phyloP scores from a whole-genome alignment of 1,284 basidiomycete genomes.

The Neonothopanus nambi region DNA sequence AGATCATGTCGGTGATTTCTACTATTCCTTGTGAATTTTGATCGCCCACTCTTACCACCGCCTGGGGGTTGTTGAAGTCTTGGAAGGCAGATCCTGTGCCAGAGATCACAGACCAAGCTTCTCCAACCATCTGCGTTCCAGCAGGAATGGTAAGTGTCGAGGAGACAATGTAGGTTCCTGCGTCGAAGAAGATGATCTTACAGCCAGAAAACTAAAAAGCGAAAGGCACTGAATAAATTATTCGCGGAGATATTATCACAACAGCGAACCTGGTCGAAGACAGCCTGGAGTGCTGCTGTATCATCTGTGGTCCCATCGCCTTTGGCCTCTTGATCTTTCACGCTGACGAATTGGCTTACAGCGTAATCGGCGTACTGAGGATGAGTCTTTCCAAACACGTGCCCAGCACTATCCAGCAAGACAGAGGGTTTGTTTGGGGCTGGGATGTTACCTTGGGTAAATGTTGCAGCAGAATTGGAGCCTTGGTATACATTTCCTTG shows the following conservation, averaged over 20 bases:
- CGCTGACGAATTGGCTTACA: slow-evolving; percentile 57
- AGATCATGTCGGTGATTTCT: slow-evolving; percentile 50
- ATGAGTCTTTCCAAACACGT: slow-evolving; percentile 55
- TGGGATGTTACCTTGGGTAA: slow-evolving; percentile 40
- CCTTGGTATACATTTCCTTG: slow-evolving; percentile 59
- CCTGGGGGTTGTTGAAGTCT: slow-evolving; percentile 45
- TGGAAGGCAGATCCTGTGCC: slow-evolving; percentile 55
- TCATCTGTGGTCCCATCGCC: slow-evolving; percentile 69
- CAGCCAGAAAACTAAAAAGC: slow-evolving; percentile 49
- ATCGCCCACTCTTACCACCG: slow-evolving; percentile 50
- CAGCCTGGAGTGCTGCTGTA: slow-evolving; percentile 53
- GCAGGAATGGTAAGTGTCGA: slow-evolving; percentile 62
- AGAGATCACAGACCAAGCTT: slow-evolving; percentile 64
- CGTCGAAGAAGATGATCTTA: slow-evolving; percentile 65
- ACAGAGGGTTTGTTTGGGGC: slow-evolving; percentile 44
- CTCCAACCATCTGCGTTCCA: slow-evolving; percentile 59
- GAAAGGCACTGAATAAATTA: not conserved
- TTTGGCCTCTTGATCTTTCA: slow-evolving; percentile 55
- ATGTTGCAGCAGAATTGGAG: slow-evolving; percentile 34
- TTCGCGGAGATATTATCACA: slow-evolving; percentile 6
- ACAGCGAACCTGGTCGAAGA: slow-evolving; percentile 46
- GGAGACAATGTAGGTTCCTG: slow-evolving; percentile 60
- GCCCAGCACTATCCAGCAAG: slow-evolving; percentile 46
- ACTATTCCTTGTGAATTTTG: slow-evolving; percentile 34
- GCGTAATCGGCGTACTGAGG: slow-evolving; percentile 59